Base-by-base conservation (phyloP, 331 rosid species). In the Quercus phellos region DNA sequence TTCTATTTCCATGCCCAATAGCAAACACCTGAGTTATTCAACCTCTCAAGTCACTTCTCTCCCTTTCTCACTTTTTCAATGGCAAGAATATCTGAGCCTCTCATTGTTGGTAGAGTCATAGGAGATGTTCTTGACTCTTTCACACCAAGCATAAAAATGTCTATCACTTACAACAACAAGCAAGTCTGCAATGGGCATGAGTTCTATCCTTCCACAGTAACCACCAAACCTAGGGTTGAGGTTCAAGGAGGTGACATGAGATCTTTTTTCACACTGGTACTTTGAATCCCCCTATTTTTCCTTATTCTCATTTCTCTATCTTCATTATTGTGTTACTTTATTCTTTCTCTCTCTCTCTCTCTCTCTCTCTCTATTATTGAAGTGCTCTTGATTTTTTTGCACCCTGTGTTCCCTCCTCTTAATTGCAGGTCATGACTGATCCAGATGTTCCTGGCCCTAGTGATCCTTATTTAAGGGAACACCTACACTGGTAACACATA, bases 91-190 rank as follows among this genome's bases (percentile, higher is more conserved):
- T 32, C 77, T 21, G 86, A 94, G 16, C 91, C 96, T 78, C 86
- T 90, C 9, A 76, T 76, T 61, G 86, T 90, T 51, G 97, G 96
- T 4, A 81, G 96, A 74, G 91, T 94, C 12, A 87, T 94, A 2
- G 96, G 94, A 60, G 98, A 94, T 86, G 94, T 94, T 80, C 91
- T 94, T 50, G 88, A 89, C 54, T 84, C 80, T 59, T 94, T 94
- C 76, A 90, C 93, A 12, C 77, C 82, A 43, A 72, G 77, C 68
- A 77, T 77, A 26, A 79, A 70, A 51, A 85, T 88, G 88, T 38
- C 58, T 51, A 84, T 85, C 71, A 55, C 81, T 73, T 88, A 74
- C 82, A 81, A 38, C 80, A 67, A 10, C 66, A 88, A 83, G 83
- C 84, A 79, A 69, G 91, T 88, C 75, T 88, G 73, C 61, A 88